These are phyloP conservation scores for Sapria himalayana DNA, from an alignment of 345 rosid species.

Conservation along the genomic window DNA sequence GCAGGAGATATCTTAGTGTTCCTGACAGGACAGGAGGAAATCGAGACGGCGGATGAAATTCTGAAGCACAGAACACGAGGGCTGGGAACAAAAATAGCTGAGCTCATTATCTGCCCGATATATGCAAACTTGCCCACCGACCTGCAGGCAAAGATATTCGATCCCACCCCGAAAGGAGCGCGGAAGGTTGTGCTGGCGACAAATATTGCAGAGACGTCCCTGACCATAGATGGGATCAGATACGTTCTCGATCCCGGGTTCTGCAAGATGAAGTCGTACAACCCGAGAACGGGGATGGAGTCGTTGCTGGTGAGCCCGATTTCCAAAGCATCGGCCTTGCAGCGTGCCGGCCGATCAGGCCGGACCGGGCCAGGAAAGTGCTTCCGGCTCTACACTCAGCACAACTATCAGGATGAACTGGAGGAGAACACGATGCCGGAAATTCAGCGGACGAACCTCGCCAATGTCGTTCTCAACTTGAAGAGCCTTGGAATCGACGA, in stretches of 20 bases:
- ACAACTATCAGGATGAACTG: slow-evolving; percentile 62
- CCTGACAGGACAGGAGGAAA: slow-evolving; percentile 92
- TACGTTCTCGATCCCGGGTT: slow-evolving; percentile 94
- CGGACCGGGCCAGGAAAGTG: slow-evolving; percentile 94
- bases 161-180: slow-evolving; percentile 91
- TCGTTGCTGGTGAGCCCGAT: slow-evolving; percentile 72
- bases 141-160: slow-evolving; percentile 91
- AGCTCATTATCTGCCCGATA: slow-evolving; percentile 85
- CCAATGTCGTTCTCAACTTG: slow-evolving; percentile 74
- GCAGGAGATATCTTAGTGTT: slow-evolving; percentile 85
- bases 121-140: slow-evolving; percentile 95
- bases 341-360: slow-evolving; percentile 93
- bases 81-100: slow-evolving; percentile 81
- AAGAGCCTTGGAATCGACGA: slow-evolving; percentile 98
- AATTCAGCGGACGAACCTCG: slow-evolving; percentile 87
- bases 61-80: slow-evolving; percentile 80
- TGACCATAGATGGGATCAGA: slow-evolving; percentile 83
- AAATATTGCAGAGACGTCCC: slow-evolving; percentile 91
- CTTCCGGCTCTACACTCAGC: slow-evolving; percentile 66
- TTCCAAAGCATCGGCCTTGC: slow-evolving; percentile 91
- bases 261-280: slow-evolving; percentile 87
- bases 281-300: slow-evolving; percentile 98
- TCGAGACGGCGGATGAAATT: slow-evolving; percentile 83
- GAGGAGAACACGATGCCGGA: slow-evolving; percentile 89
- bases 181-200: slow-evolving; percentile 92